Percentiles rank a stretch among this genome's conserved stretches.
phyloP scores from a whole-genome alignment of 2,329 filamentous ascomycete genomes.

The Blastomyces emzantsi region DNA sequence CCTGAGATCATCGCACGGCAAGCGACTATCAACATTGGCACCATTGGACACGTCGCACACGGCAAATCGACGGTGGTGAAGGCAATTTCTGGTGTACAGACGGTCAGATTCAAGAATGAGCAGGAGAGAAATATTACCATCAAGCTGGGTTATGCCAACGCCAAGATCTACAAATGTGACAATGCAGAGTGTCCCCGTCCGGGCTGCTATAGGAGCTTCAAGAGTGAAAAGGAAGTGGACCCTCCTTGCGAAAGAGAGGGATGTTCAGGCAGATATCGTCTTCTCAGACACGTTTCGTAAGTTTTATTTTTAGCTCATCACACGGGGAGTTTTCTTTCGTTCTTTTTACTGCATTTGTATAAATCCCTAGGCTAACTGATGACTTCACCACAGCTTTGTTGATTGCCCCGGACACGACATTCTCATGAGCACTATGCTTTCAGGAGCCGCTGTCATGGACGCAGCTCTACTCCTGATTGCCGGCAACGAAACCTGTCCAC shows the following conservation, averaged over 20 bases:
- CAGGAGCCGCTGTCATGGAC: slow-evolving; percentile 98
- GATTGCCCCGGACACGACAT: slow-evolving; percentile 99
- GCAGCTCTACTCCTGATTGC: slow-evolving; percentile 92
- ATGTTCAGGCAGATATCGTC: slow-evolving; percentile 75
- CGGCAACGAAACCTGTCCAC: slow-evolving; percentile 95
- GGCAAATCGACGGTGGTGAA: slow-evolving; percentile 98
- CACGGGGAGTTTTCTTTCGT: background rate
- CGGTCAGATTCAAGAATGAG: slow-evolving; percentile 99
- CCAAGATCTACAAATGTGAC: slow-evolving; percentile 99
- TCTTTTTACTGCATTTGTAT: background rate
- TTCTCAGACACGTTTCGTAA: slow-evolving; percentile 88
- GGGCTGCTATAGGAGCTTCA: slow-evolving; percentile 92
- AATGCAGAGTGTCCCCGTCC: slow-evolving; percentile 83
- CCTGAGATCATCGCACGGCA: slow-evolving; percentile 96
- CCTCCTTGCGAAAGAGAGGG: slow-evolving; percentile 92
- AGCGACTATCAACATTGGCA: slow-evolving; percentile 98
- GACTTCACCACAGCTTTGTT: slow-evolving; percentile 58
- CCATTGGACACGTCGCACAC: slow-evolving; percentile 97
- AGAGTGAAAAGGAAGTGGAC: slow-evolving; percentile 98
- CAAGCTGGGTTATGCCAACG: slow-evolving; percentile 98
- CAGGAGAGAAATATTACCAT: slow-evolving; percentile 99
- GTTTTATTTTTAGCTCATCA: slow-evolving; percentile 24
- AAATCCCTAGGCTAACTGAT: background rate
- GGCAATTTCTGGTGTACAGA: slow-evolving; percentile 97
- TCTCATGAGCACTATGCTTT: slow-evolving; percentile 99